phyloP scores from a whole-genome alignment of 2,329 filamentous ascomycete genomes.

The Apiospora saccharicola region DNA sequence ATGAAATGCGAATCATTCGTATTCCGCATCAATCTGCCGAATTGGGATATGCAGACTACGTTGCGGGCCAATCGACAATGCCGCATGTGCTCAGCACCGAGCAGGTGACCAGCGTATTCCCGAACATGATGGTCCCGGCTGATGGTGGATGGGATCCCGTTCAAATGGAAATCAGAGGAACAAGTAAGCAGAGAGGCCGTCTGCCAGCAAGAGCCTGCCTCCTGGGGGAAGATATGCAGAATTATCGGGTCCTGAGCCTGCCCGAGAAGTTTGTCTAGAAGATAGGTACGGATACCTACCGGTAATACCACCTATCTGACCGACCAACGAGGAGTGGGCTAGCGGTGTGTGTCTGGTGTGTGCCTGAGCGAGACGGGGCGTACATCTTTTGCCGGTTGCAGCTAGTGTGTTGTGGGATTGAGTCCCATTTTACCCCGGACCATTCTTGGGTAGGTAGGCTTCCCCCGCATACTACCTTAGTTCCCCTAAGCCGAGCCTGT shows the following conservation, averaged over 20 bases:
- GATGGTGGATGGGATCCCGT: conserved; percentile 49
- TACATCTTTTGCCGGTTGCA: not conserved
- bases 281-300: not conserved
- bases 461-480: conserved; percentile 14
- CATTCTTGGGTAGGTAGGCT: not conserved
- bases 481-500: conserved; percentile 10
- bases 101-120: conserved; percentile 40
- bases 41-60: conserved; percentile 48
- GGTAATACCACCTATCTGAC: not conserved
- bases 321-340: not conserved
- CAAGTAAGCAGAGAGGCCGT: conserved; percentile 52
- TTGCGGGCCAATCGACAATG: conserved; percentile 28
- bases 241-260: conserved; percentile 57
- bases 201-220: conserved; percentile 60
- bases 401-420: conserved; percentile 6
- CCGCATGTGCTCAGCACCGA: conserved; percentile 41
- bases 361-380: not conserved
- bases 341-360: not conserved
- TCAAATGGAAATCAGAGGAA: conserved; percentile 60
- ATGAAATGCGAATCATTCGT: conserved; percentile 39
- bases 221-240: conserved; percentile 55
- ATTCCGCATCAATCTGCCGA: conserved; percentile 48
- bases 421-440: conserved; percentile 14
- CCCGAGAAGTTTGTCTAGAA: conserved; percentile 38
- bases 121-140: conserved; percentile 38